Evolutionary conservation across 1,139 yeast genomes (phyloP), one percentile per base, ranked within the genome.

Genomic region (Geotrichum europaeum): DNA sequence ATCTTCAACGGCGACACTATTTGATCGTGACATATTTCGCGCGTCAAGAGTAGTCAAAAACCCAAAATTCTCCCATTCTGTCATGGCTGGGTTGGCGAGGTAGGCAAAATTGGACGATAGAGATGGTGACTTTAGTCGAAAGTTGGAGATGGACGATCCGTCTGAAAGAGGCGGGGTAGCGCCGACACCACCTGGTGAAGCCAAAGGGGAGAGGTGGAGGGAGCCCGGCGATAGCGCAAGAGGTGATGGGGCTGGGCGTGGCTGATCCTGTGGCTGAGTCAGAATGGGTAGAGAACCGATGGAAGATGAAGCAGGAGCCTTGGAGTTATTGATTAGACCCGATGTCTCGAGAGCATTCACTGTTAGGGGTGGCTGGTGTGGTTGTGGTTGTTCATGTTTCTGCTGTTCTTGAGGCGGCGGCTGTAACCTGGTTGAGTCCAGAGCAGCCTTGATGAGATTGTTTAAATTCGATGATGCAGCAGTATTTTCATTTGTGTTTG

Each of bases 21-120:
- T 45, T 15, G 52, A 55, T 22, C 50, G 55, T 25, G 60, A 18
- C 5, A 24, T 4, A 20, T 50, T 51, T 22, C 50, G 32, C 18
- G 57, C 56, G 13, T 50, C 54, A 10, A 49, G 36, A 5, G 51
- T 51, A 5, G 57, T 28, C 5, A 58, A 25, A 32, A 58, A 58
- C 9, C 60, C 60, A 50, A 58, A 54, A 25, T 36, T 53, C 6
- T 58, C 60, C 55, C 56, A 58, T 9, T 58, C 60, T 3, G 60
- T 40, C 49, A 57, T 57, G 36, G 60, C 49, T 1, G 52, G 56
- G 22, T 51, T 54, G 22, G 57, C 60, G 25, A 58, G 49, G 28
- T 58, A 53, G 10, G 60, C 57, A 54, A 58, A 58, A 51, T 58
- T 58, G 20, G 60, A 53, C 25, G 57, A 53, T 22, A 58, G 49